Evolutionary conservation across 345 rosid species (phyloP).

Genomic region (Syzygium grande): DNA sequence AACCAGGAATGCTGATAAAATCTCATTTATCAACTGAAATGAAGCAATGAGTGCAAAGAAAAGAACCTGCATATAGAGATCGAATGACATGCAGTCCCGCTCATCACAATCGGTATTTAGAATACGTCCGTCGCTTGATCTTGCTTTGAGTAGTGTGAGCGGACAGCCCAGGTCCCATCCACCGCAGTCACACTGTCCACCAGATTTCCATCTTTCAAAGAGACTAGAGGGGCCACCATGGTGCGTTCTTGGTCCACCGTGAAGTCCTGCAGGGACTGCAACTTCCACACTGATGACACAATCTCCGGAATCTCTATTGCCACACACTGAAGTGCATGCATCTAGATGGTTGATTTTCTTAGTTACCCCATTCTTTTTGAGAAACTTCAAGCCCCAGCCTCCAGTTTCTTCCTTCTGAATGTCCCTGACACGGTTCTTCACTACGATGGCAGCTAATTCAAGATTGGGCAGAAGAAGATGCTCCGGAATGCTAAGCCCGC

Average conservation of each 20-base stretch:
- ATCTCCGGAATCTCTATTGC: slow-evolving; percentile 9
- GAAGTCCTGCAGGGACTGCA: slow-evolving; percentile 79
- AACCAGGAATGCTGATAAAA: background rate
- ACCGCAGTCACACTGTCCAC: slow-evolving; percentile 89
- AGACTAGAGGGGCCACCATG: slow-evolving; percentile 69
- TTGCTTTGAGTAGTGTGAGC: slow-evolving; percentile 38
- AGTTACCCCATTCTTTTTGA: slow-evolving; percentile 31
- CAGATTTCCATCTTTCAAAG: slow-evolving; percentile 80
- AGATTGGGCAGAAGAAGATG: slow-evolving; percentile 54
- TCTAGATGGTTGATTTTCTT: slow-evolving; percentile 17
- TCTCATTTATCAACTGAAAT: background rate
- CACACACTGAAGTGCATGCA: slow-evolving; percentile 13
- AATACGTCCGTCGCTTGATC: slow-evolving; percentile 21
- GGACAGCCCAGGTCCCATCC: slow-evolving; percentile 98
- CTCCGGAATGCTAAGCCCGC: slow-evolving; percentile 23
- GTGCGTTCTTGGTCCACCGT: slow-evolving; percentile 70
- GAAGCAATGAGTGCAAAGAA: background rate
- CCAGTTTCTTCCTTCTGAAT: slow-evolving; percentile 28
- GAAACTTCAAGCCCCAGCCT: slow-evolving; percentile 97
- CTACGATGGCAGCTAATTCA: slow-evolving; percentile 70
- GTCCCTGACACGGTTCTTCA: slow-evolving; percentile 44
- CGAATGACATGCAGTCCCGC: slow-evolving; percentile 52
- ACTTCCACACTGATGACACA: slow-evolving; percentile 55
- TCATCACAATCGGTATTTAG: slow-evolving; percentile 15
- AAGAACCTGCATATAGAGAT: slow-evolving; percentile 55